Evolutionary conservation across 768 basidiomycete genomes (phyloP).

Genomic region (Chiua virens): DNA sequence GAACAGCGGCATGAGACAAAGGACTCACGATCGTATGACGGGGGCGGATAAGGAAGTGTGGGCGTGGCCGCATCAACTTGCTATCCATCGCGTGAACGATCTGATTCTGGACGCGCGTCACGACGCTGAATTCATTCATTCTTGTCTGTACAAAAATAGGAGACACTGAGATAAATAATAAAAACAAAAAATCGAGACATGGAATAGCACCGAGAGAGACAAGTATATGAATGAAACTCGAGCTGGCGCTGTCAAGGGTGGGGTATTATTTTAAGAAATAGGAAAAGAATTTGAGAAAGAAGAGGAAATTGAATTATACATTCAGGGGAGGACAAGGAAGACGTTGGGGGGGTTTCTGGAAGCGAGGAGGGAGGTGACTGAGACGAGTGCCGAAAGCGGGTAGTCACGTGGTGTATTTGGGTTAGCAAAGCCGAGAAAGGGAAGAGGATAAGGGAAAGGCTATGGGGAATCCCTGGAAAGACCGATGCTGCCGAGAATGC

Average conservation of each 20-base stretch:
- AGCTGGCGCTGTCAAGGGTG: too few relatives aligned
- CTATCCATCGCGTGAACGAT: neutral
- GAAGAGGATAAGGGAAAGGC: constrained; percentile 50
- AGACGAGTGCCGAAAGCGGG: constrained; percentile 12
- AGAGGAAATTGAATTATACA: constrained; percentile 13
- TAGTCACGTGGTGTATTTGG: constrained; percentile 27
- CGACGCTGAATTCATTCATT: too few relatives aligned
- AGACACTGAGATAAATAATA: too few relatives aligned
- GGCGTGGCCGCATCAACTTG: constrained; percentile 3
- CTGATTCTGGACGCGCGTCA: constrained; percentile 4
- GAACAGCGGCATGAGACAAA: constrained; percentile 25
- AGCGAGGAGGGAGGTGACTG: constrained; percentile 7
- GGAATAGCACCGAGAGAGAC: neutral
- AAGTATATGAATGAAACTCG: neutral
- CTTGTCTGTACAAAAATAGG: too few relatives aligned
- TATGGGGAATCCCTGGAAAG: constrained; percentile 76
- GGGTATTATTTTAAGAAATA: neutral
- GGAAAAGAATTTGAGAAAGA: neutral
- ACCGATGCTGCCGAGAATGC: constrained; percentile 49
- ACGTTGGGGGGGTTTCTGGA: constrained; percentile 22
- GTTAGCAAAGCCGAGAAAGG: constrained; percentile 16
- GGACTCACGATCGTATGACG: too few relatives aligned
- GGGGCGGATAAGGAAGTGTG: constrained; percentile 22
- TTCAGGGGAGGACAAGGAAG: constrained; percentile 19
- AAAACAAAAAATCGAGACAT: too few relatives aligned